phyloP scores from a whole-genome alignment of 768 basidiomycete species.

The Pisolithus tinctorius region DNA sequence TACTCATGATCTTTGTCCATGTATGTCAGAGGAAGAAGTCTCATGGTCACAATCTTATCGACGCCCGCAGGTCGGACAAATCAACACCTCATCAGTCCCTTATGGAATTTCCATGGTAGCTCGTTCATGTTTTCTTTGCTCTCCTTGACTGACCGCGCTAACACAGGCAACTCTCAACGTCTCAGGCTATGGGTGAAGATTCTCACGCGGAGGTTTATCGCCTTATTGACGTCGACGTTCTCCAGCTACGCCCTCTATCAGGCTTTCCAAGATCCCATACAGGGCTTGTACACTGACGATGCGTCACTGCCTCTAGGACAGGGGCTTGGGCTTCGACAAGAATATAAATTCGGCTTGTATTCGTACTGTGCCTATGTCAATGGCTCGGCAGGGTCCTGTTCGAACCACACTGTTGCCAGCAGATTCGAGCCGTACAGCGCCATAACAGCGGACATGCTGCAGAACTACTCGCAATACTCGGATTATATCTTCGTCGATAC shows the following conservation, averaged over 20 bases:
- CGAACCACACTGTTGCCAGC: constrained; percentile 51
- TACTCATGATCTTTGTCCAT: constrained; percentile 75
- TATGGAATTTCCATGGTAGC: constrained; percentile 68
- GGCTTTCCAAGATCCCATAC: constrained; percentile 51
- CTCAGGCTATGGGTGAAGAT: constrained; percentile 60
- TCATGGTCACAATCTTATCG: constrained; percentile 17
- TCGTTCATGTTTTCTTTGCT: constrained; percentile 4
- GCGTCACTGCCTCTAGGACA: constrained; percentile 52
- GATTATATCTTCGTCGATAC: constrained; percentile 43
- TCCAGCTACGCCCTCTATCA: constrained; percentile 43
- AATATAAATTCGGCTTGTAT: constrained; percentile 78
- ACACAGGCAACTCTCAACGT: constrained; percentile 61
- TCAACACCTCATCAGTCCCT: constrained; percentile 68
- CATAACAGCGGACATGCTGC: constrained; percentile 60
- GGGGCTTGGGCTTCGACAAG: constrained; percentile 55
- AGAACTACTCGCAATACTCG: constrained; percentile 55
- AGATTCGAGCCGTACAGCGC: constrained; percentile 60
- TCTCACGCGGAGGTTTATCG: not conserved
- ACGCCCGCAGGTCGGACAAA: constrained; percentile 64
- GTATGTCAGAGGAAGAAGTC: constrained; percentile 36
- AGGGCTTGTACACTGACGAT: constrained; percentile 61
- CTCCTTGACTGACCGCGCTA: constrained; percentile 11
- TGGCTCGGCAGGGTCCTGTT: constrained; percentile 53
- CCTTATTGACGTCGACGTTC: not conserved
- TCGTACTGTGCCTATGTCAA: constrained; percentile 71